Conservation (phyloP, 352 stramenopile species). For the Phytophthora palmivora region DNA sequence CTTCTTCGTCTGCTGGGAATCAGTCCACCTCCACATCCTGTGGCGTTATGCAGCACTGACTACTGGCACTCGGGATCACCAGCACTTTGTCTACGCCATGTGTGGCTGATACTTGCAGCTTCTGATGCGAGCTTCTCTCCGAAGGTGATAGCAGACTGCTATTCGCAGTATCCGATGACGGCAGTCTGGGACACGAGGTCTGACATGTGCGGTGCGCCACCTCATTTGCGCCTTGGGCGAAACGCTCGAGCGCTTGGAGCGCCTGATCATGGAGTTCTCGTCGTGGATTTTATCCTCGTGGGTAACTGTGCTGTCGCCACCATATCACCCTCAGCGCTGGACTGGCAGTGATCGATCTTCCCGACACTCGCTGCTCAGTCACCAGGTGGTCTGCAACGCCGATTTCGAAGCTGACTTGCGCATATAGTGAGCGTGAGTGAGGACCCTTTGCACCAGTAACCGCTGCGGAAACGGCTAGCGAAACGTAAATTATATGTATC, state of each 20-base stretch:
- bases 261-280: neutral
- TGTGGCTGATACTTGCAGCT: neutral
- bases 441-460: constrained; percentile 5
- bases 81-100: neutral
- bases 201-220: constrained; percentile 5
- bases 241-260: constrained; percentile 15
- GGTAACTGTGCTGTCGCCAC: constrained; percentile 30
- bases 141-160: too few relatives aligned
- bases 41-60: constrained; percentile 8
- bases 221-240: constrained; percentile 9
- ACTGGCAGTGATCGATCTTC: constrained; percentile 1
- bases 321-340: constrained; percentile 16
- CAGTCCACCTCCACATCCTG: neutral
- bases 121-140: too few relatives aligned
- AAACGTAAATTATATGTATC: constrained; percentile 31
- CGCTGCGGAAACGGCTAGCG: neutral
- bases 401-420: constrained; percentile 3
- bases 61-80: neutral
- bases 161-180: neutral
- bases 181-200: constrained; percentile 8
- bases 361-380: constrained; percentile 1
- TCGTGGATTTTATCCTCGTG: neutral
- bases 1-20: neutral
- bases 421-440: constrained; percentile 4
- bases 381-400: neutral